Percentiles rank a stretch among this genome's conserved stretches.
phyloP scores from a whole-genome alignment of 202 grass and related monocot species.

The Brachypodium distachyon region DNA sequence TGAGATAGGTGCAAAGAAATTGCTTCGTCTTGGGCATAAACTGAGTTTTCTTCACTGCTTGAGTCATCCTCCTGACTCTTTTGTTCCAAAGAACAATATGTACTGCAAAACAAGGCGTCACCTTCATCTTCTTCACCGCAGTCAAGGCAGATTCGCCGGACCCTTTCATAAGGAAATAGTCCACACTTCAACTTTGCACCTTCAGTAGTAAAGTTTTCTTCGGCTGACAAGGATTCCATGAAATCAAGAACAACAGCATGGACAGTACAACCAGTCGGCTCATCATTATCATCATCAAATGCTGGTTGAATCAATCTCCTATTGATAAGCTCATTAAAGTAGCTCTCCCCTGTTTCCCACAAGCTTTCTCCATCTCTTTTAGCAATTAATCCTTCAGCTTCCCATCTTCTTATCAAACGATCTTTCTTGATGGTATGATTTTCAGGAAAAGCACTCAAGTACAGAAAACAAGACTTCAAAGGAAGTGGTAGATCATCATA shows the following conservation, averaged over 20 bases:
- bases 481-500: background rate
- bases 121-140: background rate
- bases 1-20: background rate
- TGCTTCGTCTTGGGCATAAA: background rate
- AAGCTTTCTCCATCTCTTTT: background rate
- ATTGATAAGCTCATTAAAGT: slow-evolving; percentile 23
- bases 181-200: background rate
- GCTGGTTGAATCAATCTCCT: slow-evolving; percentile 20
- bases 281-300: background rate
- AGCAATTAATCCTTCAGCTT: slow-evolving; percentile 13
- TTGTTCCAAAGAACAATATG: background rate
- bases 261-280: background rate
- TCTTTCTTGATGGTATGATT: slow-evolving; percentile 9
- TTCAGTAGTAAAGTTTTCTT: slow-evolving; percentile 18
- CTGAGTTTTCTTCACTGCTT: background rate
- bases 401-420: slow-evolving; percentile 17
- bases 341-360: slow-evolving; percentile 17
- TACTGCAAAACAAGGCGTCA: background rate
- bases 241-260: slow-evolving; percentile 12
- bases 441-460: slow-evolving; percentile 8
- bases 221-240: background rate
- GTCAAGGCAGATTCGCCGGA: background rate
- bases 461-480: slow-evolving; percentile 23
- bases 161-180: background rate
- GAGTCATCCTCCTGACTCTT: background rate